Conservation (phyloP, 208 protist genomes). For the Trypanosomatidae sp. region DNA sequence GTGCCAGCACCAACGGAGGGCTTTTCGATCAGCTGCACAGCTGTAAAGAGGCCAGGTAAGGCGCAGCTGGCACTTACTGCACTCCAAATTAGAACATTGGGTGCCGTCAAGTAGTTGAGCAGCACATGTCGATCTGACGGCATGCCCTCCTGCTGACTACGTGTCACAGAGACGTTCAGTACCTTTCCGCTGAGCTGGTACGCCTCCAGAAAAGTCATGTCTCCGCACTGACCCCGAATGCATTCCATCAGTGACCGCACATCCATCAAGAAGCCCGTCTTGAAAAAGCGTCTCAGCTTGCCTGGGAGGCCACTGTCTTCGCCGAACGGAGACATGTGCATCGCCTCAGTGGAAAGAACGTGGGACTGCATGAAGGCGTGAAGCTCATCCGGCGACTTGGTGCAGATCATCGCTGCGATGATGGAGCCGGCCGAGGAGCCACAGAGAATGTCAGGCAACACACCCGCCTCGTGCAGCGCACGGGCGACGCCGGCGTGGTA, state of each 20-base stretch:
- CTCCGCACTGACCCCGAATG: conserved; percentile 64
- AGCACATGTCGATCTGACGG: conserved; percentile 52
- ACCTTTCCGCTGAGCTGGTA: conserved; percentile 70
- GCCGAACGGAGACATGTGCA: conserved; percentile 62
- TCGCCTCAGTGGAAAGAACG: conserved; percentile 38
- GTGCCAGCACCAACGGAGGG: conserved; percentile 20
- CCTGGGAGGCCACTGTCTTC: conserved; percentile 28
- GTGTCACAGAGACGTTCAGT: conserved; percentile 85
- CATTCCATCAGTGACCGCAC: conserved; percentile 67
- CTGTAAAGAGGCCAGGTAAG: conserved; percentile 66
- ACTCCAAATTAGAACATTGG: conserved; percentile 81
- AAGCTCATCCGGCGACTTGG: conserved; percentile 47
- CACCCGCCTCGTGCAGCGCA: conserved; percentile 51
- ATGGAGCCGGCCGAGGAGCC: conserved; percentile 78
- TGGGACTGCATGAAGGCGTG: conserved; percentile 35
- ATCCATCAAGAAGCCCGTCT: conserved; percentile 79
- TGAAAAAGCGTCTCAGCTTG: conserved; percentile 68
- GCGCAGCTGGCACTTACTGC: conserved; percentile 71
- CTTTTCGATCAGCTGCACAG: conserved; percentile 71
- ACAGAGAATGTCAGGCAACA: conserved; percentile 77
- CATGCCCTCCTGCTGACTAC: conserved; percentile 42
- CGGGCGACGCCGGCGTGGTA: conserved; percentile 78
- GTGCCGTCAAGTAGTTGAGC: conserved; percentile 84
- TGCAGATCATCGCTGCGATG: conserved; percentile 71
- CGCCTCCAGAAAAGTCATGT: conserved; percentile 88